Conservation (phyloP, 75 land plant genomes). For the Picea sitchensis region DNA sequence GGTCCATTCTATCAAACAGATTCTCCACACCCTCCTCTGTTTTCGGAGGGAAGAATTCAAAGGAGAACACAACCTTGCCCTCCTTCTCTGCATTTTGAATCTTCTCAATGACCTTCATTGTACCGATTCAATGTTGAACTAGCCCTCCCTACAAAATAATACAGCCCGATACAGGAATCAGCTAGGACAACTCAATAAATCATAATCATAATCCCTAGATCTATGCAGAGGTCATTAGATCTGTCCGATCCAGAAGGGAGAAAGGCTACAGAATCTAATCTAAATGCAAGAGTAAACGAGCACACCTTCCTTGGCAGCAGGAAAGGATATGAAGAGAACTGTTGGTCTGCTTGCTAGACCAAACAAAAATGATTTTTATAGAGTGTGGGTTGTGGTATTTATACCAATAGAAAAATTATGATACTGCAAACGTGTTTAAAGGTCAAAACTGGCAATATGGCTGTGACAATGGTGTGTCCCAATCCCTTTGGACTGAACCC, state of each 20-base stretch:
- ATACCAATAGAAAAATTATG: no score
- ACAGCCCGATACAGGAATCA: neutral
- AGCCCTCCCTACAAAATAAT: neutral
- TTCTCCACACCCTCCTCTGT: constrained; percentile 89
- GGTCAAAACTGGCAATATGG: neutral
- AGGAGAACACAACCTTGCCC: constrained; percentile 70
- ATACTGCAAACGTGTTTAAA: neutral
- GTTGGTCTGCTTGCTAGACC: no score
- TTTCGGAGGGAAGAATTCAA: constrained; percentile 95
- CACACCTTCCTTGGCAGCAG: no score
- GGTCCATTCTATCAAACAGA: constrained; percentile 67
- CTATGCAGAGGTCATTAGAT: neutral
- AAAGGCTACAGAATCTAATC: no score
- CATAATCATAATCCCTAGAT: neutral
- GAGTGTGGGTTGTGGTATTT: no score
- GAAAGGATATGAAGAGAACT: no score
- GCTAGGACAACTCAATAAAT: neutral
- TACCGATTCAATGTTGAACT: constrained; percentile 4
- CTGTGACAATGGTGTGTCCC: no score
- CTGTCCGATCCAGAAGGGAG: neutral
- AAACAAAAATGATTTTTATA: no score
- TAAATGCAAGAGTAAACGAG: no score
- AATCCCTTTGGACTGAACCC: no score
- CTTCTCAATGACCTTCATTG: constrained; percentile 97
- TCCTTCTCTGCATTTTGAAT: constrained; percentile 45